Evolutionary conservation across 2,329 filamentous ascomycete species (phyloP).

Genomic region (Fusarium agapanthi): DNA sequence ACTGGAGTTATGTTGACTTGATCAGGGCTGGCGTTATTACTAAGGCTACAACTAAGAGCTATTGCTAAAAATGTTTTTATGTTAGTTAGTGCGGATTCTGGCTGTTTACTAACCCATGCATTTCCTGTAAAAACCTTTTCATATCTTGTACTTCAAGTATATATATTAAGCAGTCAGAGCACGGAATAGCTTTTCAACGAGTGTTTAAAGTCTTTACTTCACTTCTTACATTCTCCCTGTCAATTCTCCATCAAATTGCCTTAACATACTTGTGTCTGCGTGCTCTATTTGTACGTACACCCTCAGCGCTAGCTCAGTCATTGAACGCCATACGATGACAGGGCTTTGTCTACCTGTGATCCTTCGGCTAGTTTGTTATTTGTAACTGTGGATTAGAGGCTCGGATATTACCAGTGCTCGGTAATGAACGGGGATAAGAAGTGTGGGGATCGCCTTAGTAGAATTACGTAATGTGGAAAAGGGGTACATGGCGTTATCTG

Average conservation of each 20-base stretch:
- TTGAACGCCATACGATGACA: fast-evolving
- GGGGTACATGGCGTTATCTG: background rate
- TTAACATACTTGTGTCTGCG: fast-evolving
- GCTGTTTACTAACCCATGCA: fast-evolving
- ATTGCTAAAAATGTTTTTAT: background rate
- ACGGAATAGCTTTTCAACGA: fast-evolving
- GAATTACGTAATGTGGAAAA: background rate
- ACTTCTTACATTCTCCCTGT: fast-evolving
- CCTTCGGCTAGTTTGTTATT: fast-evolving
- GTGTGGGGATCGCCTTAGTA: background rate
- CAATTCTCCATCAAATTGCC: fast-evolving
- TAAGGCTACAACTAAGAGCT: background rate
- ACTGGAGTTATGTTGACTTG: background rate
- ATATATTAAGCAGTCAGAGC: fast-evolving
- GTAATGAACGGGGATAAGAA: background rate
- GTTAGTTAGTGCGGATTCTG: fast-evolving
- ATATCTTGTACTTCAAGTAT: fast-evolving
- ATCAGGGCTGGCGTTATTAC: background rate
- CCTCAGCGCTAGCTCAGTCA: fast-evolving
- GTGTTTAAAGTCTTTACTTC: too few relatives aligned
- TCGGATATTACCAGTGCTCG: background rate
- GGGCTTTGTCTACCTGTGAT: background rate
- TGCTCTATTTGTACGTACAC: fast-evolving
- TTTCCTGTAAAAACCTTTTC: too few relatives aligned
- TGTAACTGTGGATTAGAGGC: too few relatives aligned